Percentiles rank a stretch among this genome's conserved stretches.
Conservation (phyloP, 2,329 filamentous ascomycete species). For the Sclerotinia spermophila region DNA sequence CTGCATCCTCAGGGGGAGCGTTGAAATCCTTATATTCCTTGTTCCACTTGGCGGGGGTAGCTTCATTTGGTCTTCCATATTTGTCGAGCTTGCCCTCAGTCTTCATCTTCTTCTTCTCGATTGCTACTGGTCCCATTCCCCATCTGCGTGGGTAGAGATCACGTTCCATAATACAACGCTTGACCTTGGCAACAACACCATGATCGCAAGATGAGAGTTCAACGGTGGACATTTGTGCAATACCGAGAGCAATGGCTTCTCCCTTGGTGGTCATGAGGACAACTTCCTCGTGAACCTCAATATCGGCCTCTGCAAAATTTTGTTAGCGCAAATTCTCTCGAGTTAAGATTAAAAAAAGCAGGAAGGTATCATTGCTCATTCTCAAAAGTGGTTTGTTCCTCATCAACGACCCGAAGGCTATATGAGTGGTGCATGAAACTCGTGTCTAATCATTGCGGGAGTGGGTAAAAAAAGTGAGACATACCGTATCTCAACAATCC, state of each 20-base stretch:
- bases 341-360: not conserved
- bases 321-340: conserved; percentile 27
- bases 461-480: conserved; percentile 33
- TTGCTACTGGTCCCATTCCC: conserved; percentile 88
- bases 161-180: conserved; percentile 99
- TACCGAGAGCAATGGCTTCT: conserved; percentile 93
- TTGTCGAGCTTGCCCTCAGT: conserved; percentile 97
- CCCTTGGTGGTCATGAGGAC: conserved; percentile 99
- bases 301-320: conserved; percentile 65
- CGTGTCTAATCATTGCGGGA: conserved; percentile 83
- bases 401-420: conserved; percentile 82
- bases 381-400: conserved; percentile 50
- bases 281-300: conserved; percentile 93
- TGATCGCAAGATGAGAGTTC: conserved; percentile 97
- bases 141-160: conserved; percentile 95
- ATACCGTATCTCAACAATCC: conserved; percentile 86
- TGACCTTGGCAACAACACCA: conserved; percentile 96
- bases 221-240: conserved; percentile 96
- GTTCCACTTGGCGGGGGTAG: conserved; percentile 91
- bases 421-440: conserved; percentile 99
- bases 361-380: conserved; percentile 3
- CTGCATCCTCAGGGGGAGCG: conserved; percentile 44
- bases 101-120: conserved; percentile 99
- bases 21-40: conserved; percentile 88
- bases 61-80: conserved; percentile 88